These are phyloP conservation scores for Euphorbia peplus DNA, from an alignment of 345 rosid species.

Conservation along the genomic window DNA sequence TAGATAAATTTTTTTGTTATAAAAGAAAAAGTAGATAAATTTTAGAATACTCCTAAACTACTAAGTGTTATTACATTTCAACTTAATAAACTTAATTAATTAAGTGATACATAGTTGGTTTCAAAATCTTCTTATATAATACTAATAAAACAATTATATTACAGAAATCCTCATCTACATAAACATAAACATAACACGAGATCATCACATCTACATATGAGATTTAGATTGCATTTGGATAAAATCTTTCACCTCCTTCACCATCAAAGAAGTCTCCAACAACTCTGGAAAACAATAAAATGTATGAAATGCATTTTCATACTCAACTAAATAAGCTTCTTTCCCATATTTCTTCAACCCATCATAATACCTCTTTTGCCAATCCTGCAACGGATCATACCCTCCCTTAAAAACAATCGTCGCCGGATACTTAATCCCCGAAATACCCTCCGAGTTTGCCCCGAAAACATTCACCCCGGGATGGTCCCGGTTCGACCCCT, in stretches of 20 bases:
- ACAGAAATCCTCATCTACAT: too few relatives aligned
- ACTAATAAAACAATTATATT: too few relatives aligned
- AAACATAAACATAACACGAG: too few relatives aligned
- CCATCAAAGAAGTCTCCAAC: conserved; percentile 1
- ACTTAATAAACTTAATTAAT: too few relatives aligned
- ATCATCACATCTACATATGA: too few relatives aligned
- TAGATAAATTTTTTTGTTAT: too few relatives aligned
- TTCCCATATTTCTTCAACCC: conserved; percentile 13
- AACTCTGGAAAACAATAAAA: not conserved
- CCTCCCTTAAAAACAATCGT: conserved; percentile 19
- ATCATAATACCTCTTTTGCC: conserved; percentile 23
- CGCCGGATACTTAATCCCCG: conserved; percentile 4
- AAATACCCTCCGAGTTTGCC: conserved; percentile 7
- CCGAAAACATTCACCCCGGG: conserved; percentile 14
- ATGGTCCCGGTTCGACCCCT: conserved; percentile 17
- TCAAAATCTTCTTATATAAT: too few relatives aligned
- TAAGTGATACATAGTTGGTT: too few relatives aligned
- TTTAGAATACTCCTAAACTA: too few relatives aligned
- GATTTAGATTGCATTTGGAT: not conserved
- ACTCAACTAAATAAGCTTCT: conserved; percentile 17
- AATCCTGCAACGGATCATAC: conserved; percentile 18
- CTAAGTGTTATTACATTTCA: too few relatives aligned
- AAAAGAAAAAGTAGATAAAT: too few relatives aligned
- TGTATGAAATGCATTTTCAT: conserved; percentile 5
- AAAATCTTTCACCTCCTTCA: conserved; percentile 23